Evolutionary conservation across 805 yeast species (phyloP), one percentile per base, ranked within the genome.

Genomic region (Metschnikowia kofuensis): DNA sequence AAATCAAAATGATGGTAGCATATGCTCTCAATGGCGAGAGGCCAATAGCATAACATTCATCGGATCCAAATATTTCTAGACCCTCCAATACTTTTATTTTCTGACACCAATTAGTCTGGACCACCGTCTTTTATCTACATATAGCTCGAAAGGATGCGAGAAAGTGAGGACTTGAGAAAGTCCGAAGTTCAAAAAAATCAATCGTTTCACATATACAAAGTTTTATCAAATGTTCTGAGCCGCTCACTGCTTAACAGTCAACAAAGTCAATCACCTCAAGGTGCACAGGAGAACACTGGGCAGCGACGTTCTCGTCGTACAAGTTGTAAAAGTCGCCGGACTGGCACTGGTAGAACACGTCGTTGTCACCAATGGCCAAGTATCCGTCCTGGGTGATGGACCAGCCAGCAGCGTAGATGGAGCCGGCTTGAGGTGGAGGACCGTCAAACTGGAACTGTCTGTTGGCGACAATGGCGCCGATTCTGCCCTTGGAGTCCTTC

Each of bases 401-500:
- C 67, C 67, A 63, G 35, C 67, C 67, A 32, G 60, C 65, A 43
- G 67, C 66, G 57, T 59, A 63, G 46, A 63, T 62, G 49, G 66
- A 42, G 27, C 67, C 67, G 38, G 63, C 88, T 76, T 85, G 92
- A 63, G 91, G 90, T 72, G 87, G 85, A 50, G 87, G 87, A 64
- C 88, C 88, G 64, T 84, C 88, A 63, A 83, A 83, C 71, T 83
- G 89, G 78, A 84, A 82, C 74, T 85, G 92, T 75, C 86, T 77
- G 83, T 85, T 85, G 46, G 90, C 83, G 59, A 85, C 92, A 69
- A 85, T 84, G 44, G 89, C 79, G 58, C 91, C 91, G 56, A 85
- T 69, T 78, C 92, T 82, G 41, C 86, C 86, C 52, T 71, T 56
- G 34, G 76, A 63, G 61, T 85, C 92, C 11, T 71, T 76, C 60